A percentile compares a stretch with the other conserved stretches of the same genome.
phyloP scores from a whole-genome alignment of 139 green algal species.

The Eudorina sp. region DNA sequence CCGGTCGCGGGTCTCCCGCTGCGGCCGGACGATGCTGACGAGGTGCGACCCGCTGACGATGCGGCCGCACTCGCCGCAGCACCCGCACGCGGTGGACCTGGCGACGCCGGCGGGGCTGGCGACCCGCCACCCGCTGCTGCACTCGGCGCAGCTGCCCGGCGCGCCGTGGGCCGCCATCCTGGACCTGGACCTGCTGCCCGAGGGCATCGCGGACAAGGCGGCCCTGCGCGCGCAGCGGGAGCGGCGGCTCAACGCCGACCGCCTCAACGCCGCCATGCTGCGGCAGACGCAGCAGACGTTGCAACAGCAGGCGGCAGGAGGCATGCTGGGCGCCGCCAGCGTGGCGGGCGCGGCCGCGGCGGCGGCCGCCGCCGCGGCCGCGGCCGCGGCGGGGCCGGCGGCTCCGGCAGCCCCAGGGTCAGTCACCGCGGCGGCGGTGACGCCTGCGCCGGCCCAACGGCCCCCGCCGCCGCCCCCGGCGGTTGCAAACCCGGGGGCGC shows the following conservation, averaged over 20 bases:
- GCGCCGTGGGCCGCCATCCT: constrained; percentile 26
- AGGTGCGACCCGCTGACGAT: constrained; percentile 49
- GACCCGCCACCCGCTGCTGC: constrained; percentile 26
- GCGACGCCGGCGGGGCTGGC: not conserved
- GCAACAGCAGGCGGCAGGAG: constrained; percentile 26
- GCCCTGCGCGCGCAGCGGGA: not conserved
- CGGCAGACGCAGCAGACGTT: constrained; percentile 19
- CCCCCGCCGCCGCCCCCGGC: constrained; percentile 28
- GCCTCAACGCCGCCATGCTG: not conserved
- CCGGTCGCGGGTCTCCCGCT: constrained; percentile 20
- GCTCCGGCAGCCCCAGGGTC: not conserved
- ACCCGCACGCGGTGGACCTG: not conserved
- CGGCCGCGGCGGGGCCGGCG: not conserved
- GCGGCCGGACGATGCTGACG: constrained; percentile 41
- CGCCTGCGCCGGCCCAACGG: not conserved
- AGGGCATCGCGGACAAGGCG: constrained; percentile 38
- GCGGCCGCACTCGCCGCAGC: constrained; percentile 7
- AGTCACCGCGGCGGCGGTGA: not conserved
- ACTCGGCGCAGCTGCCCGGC: not conserved
- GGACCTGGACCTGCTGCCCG: constrained; percentile 47
- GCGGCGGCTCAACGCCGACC: constrained; percentile 7
- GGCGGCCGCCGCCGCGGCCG: not conserved
- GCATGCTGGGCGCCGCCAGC: constrained; percentile 19
- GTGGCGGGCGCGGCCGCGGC: constrained; percentile 1
- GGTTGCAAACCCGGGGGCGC: not conserved